phyloP scores from a whole-genome alignment of 2,329 filamentous ascomycete genomes.

The Furcasterigmium furcatum region DNA sequence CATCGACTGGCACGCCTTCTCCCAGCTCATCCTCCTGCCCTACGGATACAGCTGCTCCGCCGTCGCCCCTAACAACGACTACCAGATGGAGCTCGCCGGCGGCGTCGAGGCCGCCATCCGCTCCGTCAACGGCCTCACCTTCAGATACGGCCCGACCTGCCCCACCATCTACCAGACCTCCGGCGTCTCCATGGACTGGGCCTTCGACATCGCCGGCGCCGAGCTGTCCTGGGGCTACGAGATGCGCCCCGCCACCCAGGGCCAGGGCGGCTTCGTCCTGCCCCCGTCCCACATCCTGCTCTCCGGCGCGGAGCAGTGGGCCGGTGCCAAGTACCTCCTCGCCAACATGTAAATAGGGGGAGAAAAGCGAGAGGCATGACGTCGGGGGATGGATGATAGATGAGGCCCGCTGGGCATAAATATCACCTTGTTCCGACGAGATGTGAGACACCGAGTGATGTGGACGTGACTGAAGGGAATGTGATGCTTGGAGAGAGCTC shows the following conservation, averaged over 20 bases:
- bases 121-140: conserved; percentile 31
- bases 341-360: conserved; percentile 1
- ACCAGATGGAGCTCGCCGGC: conserved; percentile 32
- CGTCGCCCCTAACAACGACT: conserved; percentile 32
- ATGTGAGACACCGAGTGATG: too few species aligned
- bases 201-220: conserved; percentile 19
- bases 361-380: too few species aligned
- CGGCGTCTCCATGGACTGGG: conserved; percentile 22
- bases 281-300: conserved; percentile 31
- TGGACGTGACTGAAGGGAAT: too few species aligned
- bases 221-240: conserved; percentile 38
- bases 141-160: conserved; percentile 32
- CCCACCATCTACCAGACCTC: conserved; percentile 31
- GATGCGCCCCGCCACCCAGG: conserved; percentile 26
- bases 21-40: conserved; percentile 37
- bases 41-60: conserved; percentile 42
- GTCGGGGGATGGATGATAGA: too few species aligned
- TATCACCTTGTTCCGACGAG: too few species aligned
- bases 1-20: conserved; percentile 46
- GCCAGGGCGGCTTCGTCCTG: conserved; percentile 31
- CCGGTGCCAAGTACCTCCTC: conserved; percentile 11
- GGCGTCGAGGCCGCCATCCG: conserved; percentile 24
- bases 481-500: too few species aligned
- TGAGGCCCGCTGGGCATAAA: too few species aligned
- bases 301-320: conserved; percentile 30